phyloP scores from a whole-genome alignment of 1,284 basidiomycete genomes.

The Sanghuangporus sanghuang region DNA sequence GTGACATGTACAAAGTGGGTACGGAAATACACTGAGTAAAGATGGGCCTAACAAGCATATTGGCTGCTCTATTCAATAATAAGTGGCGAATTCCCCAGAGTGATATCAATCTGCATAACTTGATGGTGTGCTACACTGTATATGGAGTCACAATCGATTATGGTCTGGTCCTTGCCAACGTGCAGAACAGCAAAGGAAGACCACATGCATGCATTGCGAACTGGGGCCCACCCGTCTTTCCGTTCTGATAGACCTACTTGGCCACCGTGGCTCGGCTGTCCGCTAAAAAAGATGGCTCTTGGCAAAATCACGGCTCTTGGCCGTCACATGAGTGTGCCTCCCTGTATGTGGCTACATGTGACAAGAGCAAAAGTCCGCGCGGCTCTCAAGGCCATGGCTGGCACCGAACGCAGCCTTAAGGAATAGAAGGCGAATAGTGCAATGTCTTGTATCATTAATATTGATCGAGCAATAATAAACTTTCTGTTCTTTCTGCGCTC shows the following conservation, averaged over 20 bases:
- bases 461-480: no score
- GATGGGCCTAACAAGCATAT: background rate
- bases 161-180: background rate
- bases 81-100: background rate
- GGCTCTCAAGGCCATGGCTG: no score
- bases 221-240: background rate
- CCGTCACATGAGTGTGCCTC: no score
- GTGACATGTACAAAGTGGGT: background rate
- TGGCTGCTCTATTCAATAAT: background rate
- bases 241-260: background rate
- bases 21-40: background rate
- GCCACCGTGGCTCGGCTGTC: no score
- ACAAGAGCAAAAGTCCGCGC: no score
- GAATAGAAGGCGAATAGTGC: no score
- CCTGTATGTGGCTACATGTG: no score
- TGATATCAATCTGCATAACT: background rate
- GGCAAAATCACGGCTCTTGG: no score
- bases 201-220: background rate
- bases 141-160: background rate
- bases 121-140: background rate
- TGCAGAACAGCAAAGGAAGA: background rate
- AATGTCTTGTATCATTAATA: no score
- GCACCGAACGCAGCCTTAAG: no score
- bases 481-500: no score
- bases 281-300: no score